These are phyloP conservation scores for Aspergillus sergii DNA, from an alignment of 2,329 filamentous ascomycete species.

Conservation along the genomic window DNA sequence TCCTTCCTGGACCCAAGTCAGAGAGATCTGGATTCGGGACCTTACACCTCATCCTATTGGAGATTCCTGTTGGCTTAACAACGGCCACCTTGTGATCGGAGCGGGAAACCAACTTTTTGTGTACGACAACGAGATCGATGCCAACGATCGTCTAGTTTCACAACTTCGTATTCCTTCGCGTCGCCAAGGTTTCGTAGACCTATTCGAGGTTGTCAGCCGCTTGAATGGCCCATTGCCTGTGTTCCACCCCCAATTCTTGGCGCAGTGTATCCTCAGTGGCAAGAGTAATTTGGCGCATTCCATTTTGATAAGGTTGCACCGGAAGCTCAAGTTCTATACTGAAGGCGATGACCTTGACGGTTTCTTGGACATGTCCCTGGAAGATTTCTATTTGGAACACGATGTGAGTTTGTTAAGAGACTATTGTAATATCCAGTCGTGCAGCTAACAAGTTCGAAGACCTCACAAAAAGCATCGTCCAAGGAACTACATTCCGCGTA, in stretches of 20 bases:
- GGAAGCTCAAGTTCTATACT: slow-evolving; percentile 78
- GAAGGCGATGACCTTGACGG: slow-evolving; percentile 80
- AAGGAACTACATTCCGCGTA: slow-evolving; percentile 57
- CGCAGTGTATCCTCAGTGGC: slow-evolving; percentile 81
- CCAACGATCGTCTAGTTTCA: slow-evolving; percentile 62
- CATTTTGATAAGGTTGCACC: slow-evolving; percentile 72
- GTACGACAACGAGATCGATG: slow-evolving; percentile 73
- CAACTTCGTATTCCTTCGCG: slow-evolving; percentile 54
- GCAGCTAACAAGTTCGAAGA: slow-evolving; percentile 31
- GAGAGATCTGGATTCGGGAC: slow-evolving; percentile 78
- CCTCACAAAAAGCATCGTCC: slow-evolving; percentile 43
- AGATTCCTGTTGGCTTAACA: slow-evolving; percentile 87
- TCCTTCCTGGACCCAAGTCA: slow-evolving; percentile 84
- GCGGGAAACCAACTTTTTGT: slow-evolving; percentile 90
- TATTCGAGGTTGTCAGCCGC: slow-evolving; percentile 80
- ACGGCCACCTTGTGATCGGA: slow-evolving; percentile 83
- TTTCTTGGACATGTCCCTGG: slow-evolving; percentile 64
- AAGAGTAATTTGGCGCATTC: slow-evolving; percentile 72
- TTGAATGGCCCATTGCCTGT: slow-evolving; percentile 86
- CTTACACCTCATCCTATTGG: slow-evolving; percentile 88
- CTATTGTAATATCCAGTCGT: background rate
- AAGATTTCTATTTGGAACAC: slow-evolving; percentile 51
- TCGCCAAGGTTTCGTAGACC: slow-evolving; percentile 60
- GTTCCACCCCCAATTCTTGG: slow-evolving; percentile 89
- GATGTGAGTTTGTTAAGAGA: slow-evolving; percentile 39